Evolutionary conservation across 352 stramenopile genomes (phyloP).

Genomic region (Phytophthora melonis): DNA sequence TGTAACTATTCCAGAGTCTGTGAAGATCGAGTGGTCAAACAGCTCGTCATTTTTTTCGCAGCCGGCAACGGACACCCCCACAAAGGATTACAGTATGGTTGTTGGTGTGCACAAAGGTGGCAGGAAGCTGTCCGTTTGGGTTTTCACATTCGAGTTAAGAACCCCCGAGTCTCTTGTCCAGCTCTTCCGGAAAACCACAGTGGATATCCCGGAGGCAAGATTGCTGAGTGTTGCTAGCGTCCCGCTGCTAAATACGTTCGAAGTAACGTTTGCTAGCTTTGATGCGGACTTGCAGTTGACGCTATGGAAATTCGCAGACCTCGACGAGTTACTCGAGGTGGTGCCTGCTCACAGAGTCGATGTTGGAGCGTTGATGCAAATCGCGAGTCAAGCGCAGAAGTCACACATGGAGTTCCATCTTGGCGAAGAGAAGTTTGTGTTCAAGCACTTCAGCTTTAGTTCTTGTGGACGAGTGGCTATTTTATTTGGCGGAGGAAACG

Average conservation of each 20-base stretch:
- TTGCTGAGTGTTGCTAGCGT: conserved; percentile 51
- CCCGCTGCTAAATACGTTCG: conserved; percentile 58
- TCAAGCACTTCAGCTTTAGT: conserved; percentile 65
- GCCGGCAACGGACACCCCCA: conserved; percentile 30
- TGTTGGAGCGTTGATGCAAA: conserved; percentile 45
- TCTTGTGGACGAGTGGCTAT: conserved; percentile 64
- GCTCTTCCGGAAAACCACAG: conserved; percentile 54
- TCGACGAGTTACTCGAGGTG: conserved; percentile 57
- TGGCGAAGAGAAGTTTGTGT: conserved; percentile 45
- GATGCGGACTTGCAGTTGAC: conserved; percentile 47
- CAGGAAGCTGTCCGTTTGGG: conserved; percentile 58
- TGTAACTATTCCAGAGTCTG: conserved; percentile 53
- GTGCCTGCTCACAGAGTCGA: conserved; percentile 52
- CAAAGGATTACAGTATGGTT: conserved; percentile 72
- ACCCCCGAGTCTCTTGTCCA: conserved; percentile 31
- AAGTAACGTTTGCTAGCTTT: conserved; percentile 58
- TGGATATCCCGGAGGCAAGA: conserved; percentile 43
- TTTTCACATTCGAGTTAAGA: conserved; percentile 57
- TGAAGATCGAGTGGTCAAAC: conserved; percentile 66
- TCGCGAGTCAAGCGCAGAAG: conserved; percentile 23
- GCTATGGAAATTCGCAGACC: conserved; percentile 70
- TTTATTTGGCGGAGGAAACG: conserved; percentile 50
- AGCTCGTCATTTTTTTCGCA: conserved; percentile 44
- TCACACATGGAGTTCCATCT: conserved; percentile 54
- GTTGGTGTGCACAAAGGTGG: conserved; percentile 54